A percentile compares a stretch with the other conserved stretches of the same genome.
Conservation (phyloP, 1,284 basidiomycete species). For the Salmacisia buchloeana region DNA sequence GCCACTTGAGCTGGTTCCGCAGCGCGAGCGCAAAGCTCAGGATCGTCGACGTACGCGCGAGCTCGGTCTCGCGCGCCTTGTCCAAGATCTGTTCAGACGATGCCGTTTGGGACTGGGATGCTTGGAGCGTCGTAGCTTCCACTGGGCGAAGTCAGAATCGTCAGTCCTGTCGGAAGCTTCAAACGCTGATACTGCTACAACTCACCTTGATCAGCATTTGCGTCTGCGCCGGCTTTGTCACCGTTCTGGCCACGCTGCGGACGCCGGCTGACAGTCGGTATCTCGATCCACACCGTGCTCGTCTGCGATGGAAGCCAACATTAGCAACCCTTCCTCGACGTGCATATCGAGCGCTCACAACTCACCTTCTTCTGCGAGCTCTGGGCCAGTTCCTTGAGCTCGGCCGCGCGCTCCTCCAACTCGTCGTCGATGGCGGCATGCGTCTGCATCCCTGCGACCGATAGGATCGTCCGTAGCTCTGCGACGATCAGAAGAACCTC, state of each 20-base stretch:
- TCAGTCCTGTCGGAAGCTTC: no score
- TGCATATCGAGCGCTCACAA: not conserved
- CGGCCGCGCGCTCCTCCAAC: constrained; percentile 1
- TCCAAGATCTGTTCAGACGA: not conserved
- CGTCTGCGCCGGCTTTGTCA: no score
- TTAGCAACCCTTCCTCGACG: not conserved
- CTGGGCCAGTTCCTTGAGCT: constrained; percentile 13
- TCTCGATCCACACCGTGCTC: not conserved
- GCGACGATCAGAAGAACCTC: constrained; percentile 81
- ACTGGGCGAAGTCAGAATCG: no score
- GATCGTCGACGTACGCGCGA: constrained; percentile 31
- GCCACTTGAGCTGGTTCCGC: constrained; percentile 38
- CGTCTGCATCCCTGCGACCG: constrained; percentile 76
- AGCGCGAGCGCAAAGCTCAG: constrained; percentile 29
- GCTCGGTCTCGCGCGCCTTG: not conserved
- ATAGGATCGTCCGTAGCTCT: constrained; percentile 71
- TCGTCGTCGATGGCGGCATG: constrained; percentile 31
- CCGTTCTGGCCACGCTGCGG: constrained; percentile 2
- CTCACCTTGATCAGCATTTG: no score
- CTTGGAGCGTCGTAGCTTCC: no score
- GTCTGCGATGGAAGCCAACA: not conserved
- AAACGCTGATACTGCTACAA: no score
- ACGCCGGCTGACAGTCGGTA: not conserved
- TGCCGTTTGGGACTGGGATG: not conserved
- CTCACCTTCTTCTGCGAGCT: constrained; percentile 12